A percentile compares a stretch with the other conserved stretches of the same genome.
phyloP scores from a whole-genome alignment of 2,329 filamentous ascomycete species.

The Juglanconis oblonga region DNA sequence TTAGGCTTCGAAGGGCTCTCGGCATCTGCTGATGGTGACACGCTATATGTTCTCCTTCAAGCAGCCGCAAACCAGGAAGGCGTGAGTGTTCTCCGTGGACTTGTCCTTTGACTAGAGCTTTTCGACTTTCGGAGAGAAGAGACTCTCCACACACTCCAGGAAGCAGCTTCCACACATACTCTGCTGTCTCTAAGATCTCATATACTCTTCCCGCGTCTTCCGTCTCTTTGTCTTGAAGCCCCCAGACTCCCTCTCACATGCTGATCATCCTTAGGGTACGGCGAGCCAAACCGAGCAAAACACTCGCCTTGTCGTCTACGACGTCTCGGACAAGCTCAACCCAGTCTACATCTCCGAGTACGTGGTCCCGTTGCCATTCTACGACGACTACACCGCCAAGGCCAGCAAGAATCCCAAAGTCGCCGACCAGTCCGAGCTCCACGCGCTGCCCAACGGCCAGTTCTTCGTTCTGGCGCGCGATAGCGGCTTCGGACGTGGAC shows the following conservation, averaged over 20 bases:
- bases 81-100: slow-evolving; percentile 38
- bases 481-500: slow-evolving; percentile 56
- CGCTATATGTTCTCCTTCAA: slow-evolving; percentile 64
- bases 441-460: slow-evolving; percentile 59
- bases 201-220: too few relatives aligned
- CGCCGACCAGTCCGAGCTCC: slow-evolving; percentile 68
- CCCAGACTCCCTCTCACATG: not conserved
- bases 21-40: slow-evolving; percentile 59
- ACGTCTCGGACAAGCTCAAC: slow-evolving; percentile 25
- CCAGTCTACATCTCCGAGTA: slow-evolving; percentile 58
- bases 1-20: slow-evolving; percentile 65
- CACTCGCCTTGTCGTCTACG: slow-evolving; percentile 63
- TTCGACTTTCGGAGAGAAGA: too few relatives aligned
- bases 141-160: too few relatives aligned
- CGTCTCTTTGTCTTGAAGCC: too few relatives aligned
- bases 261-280: not conserved
- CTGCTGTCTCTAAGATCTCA: too few relatives aligned
- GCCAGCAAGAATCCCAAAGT: slow-evolving; percentile 36
- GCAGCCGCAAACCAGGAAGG: slow-evolving; percentile 59
- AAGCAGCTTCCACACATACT: too few relatives aligned
- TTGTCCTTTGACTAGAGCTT: not conserved
- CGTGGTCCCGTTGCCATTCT: slow-evolving; percentile 63
- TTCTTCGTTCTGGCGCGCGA: slow-evolving; percentile 68
- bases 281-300: slow-evolving; percentile 34
- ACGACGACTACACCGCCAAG: slow-evolving; percentile 46